A percentile compares a stretch with the other conserved stretches of the same genome.
Evolutionary conservation across 768 basidiomycete species (phyloP).

Genomic region (Kwoniella europaea): DNA sequence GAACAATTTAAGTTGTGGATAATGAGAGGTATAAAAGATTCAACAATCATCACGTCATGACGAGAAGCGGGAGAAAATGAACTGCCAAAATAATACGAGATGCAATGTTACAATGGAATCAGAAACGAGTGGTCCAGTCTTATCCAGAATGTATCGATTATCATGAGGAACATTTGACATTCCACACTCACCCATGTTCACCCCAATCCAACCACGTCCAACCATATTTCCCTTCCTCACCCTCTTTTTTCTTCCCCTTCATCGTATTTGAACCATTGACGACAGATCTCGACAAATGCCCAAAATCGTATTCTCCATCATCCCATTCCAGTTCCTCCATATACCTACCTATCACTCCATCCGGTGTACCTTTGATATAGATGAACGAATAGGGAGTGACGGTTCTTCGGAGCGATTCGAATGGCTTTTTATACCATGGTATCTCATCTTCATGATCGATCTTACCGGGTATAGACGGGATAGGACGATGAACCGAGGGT

Average conservation of each 20-base stretch:
- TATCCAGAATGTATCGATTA: too few species aligned
- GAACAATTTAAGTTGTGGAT: too few species aligned
- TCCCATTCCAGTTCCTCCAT: slow-evolving; percentile 53
- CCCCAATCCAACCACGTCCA: slow-evolving; percentile 41
- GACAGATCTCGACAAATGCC: slow-evolving; percentile 24
- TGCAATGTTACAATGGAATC: too few species aligned
- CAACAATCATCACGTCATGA: too few species aligned
- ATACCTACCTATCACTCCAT: slow-evolving; percentile 51
- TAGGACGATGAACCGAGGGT: not conserved
- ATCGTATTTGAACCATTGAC: not conserved
- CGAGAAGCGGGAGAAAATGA: too few species aligned
- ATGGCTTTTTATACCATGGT: slow-evolving; percentile 20
- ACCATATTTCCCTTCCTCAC: slow-evolving; percentile 20
- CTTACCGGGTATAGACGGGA: not conserved
- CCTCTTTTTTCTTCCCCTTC: slow-evolving; percentile 21
- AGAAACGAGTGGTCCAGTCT: too few species aligned
- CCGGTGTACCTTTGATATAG: slow-evolving; percentile 41
- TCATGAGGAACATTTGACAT: not conserved
- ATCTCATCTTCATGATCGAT: not conserved
- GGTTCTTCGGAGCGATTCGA: slow-evolving; percentile 30
- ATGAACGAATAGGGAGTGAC: slow-evolving; percentile 45
- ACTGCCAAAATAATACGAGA: too few species aligned
- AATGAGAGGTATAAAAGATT: too few species aligned
- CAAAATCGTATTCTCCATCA: slow-evolving; percentile 49
- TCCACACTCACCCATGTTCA: slow-evolving; percentile 45